A percentile compares a stretch with the other conserved stretches of the same genome.
Evolutionary conservation across 2,329 filamentous ascomycete genomes (phyloP).

Genomic region (Bipolaris victoriae): DNA sequence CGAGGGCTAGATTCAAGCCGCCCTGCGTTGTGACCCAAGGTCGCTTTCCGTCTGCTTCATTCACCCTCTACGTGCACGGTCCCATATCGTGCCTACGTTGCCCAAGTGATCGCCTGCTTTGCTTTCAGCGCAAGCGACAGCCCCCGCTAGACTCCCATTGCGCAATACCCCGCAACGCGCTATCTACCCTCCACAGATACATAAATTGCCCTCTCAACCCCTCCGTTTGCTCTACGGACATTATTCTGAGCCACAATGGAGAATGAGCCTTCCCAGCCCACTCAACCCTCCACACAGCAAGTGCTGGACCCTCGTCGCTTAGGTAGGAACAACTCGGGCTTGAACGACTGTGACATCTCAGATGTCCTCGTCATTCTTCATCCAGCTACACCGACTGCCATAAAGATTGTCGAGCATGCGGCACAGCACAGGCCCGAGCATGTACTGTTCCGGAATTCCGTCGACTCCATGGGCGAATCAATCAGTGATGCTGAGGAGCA

Average conservation of each 20-base stretch:
- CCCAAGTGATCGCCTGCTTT: conserved; percentile 7
- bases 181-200: conserved; percentile 7
- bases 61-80: conserved; percentile 9
- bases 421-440: conserved; percentile 61
- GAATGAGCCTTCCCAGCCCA: conserved; percentile 48
- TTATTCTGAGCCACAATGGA: conserved; percentile 21
- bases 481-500: conserved; percentile 49
- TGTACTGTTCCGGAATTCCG: conserved; percentile 60
- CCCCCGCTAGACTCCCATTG: conserved; percentile 3
- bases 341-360: conserved; percentile 80
- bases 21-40: not conserved
- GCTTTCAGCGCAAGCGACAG: conserved; percentile 9
- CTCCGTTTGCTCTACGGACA: not conserved
- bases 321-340: conserved; percentile 80
- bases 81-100: conserved; percentile 10
- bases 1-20: not conserved
- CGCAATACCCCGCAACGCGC: conserved; percentile 1
- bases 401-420: conserved; percentile 69
- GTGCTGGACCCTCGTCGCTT: conserved; percentile 80
- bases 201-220: not conserved
- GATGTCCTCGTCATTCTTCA: conserved; percentile 91
- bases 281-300: conserved; percentile 74
- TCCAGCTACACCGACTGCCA: conserved; percentile 75
- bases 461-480: conserved; percentile 47
- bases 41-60: not conserved